phyloP scores from a whole-genome alignment of 345 rosid species.

The Carallia brachiata region DNA sequence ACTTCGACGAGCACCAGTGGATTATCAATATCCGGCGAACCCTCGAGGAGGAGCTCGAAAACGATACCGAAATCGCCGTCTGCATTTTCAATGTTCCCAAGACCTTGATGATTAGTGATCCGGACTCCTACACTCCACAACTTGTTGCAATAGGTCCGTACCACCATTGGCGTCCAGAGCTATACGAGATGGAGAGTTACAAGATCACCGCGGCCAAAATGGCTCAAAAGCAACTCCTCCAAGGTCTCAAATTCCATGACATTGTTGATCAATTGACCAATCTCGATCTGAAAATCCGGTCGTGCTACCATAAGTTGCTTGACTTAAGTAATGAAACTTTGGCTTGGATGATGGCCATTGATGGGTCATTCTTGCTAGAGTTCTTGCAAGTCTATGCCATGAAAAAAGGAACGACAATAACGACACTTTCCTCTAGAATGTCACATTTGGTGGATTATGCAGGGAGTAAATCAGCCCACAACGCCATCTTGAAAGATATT shows the following conservation, averaged over 20 bases:
- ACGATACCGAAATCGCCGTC: constrained; percentile 40
- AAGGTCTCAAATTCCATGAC: constrained; percentile 34
- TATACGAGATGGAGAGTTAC: constrained; percentile 63
- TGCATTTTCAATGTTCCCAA: constrained; percentile 70
- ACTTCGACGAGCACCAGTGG: constrained; percentile 65
- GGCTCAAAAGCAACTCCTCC: constrained; percentile 33
- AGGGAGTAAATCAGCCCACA: constrained; percentile 43
- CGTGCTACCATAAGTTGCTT: constrained; percentile 56
- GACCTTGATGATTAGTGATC: constrained; percentile 39
- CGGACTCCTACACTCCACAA: constrained; percentile 67
- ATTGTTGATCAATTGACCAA: constrained; percentile 44
- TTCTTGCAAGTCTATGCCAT: constrained; percentile 45
- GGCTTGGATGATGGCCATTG: constrained; percentile 84
- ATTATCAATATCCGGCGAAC: constrained; percentile 45
- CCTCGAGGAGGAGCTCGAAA: constrained; percentile 58
- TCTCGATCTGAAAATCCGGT: constrained; percentile 44
- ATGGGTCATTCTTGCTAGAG: constrained; percentile 63
- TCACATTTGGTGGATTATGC: constrained; percentile 36
- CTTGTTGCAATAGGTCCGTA: constrained; percentile 77
- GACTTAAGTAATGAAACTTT: constrained; percentile 49
- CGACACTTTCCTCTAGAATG: constrained; percentile 42
- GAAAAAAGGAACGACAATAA: constrained; percentile 33
- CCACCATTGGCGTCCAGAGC: constrained; percentile 65
- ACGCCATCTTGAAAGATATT: constrained; percentile 53
- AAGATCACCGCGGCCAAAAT: constrained; percentile 60